These are phyloP conservation scores for Hypsizygus marmoreus DNA, from an alignment of 768 basidiomycete genomes.

Conservation along the genomic window DNA sequence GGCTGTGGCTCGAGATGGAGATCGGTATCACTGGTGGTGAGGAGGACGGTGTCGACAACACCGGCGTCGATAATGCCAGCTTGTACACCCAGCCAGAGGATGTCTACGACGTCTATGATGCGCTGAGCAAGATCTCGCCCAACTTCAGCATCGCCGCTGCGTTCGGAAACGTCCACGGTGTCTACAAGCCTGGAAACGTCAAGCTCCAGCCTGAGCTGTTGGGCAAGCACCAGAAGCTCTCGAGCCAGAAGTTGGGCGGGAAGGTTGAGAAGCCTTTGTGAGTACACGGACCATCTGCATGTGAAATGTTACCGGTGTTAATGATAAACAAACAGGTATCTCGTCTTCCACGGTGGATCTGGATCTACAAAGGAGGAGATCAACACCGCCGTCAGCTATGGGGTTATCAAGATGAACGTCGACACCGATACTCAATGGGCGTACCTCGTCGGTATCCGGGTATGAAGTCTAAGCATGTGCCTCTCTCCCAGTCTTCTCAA, in stretches of 20 bases:
- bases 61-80: slow-evolving; percentile 87
- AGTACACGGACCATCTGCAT: slow-evolving; percentile 27
- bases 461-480: slow-evolving; percentile 29
- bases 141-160: slow-evolving; percentile 98
- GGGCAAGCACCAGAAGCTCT: slow-evolving; percentile 84
- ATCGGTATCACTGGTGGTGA: slow-evolving; percentile 99
- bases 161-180: slow-evolving; percentile 98
- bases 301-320: slow-evolving; percentile 6
- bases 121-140: slow-evolving; percentile 81
- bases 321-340: slow-evolving; percentile 58
- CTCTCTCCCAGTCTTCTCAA: slow-evolving; percentile 1
- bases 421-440: slow-evolving; percentile 95
- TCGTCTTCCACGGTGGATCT: slow-evolving; percentile 99
- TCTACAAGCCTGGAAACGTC: slow-evolving; percentile 99
- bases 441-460: slow-evolving; percentile 83
- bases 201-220: slow-evolving; percentile 89
- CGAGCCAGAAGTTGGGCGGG: slow-evolving; percentile 65
- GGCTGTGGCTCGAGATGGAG: slow-evolving; percentile 99
- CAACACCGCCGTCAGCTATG: slow-evolving; percentile 83
- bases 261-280: slow-evolving; percentile 78
- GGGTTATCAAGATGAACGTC: slow-evolving; percentile 99
- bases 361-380: slow-evolving; percentile 98
- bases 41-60: slow-evolving; percentile 99
- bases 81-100: slow-evolving; percentile 99
- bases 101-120: slow-evolving; percentile 86